Evolutionary conservation across 495 filamentous ascomycete species (phyloP), one percentile per base, ranked within the genome.

Genomic region (Aspergillus nidulans): DNA sequence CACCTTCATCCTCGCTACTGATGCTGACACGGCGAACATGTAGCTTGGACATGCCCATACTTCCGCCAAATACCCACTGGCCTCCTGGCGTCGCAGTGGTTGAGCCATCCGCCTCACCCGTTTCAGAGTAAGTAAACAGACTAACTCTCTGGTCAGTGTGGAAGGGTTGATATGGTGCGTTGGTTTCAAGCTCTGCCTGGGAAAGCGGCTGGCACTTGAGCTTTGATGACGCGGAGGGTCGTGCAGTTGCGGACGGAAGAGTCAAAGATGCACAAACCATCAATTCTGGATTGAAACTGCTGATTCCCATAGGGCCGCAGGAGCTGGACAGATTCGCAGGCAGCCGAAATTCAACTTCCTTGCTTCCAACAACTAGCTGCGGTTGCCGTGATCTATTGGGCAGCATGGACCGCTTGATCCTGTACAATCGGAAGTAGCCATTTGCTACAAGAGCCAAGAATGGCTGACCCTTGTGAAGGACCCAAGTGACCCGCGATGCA

Each of bases 121-220:
- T 62, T 23, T 60, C 51, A 15, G 70, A 65, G 59, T 84, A 90
- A 15, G 86, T 75, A 60, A 82, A 85, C 13, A 95, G 69, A 25
- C 76, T 80, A 30, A 96, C 87, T 9, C 91, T 81, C 18, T 83
- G 81, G 58, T 96, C 91, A 0, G 89, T 92, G 64, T 95, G 90
- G 72, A 96, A 95, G 0, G 92, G 90, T 56, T 91, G 89, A 54
- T 92, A 96, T 2, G 90, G 86, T 7, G 89, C 86, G 57, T 90
- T 94, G 1, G 91, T 94, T 66, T 97, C 92, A 56, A 96, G 92
- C 72, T 97, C 92, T 2, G 91, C 88, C 59, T 91, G 86, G 4
- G 90, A 90, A 47, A 95, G 69, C 3, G 79, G 79, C 55, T 83
- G 77, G 20, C 69, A 69, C 36, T 74, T 69, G 16, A 64, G 28